Conservation (phyloP, 192 early-diverging fungal species). For the Coemansia sp. region DNA sequence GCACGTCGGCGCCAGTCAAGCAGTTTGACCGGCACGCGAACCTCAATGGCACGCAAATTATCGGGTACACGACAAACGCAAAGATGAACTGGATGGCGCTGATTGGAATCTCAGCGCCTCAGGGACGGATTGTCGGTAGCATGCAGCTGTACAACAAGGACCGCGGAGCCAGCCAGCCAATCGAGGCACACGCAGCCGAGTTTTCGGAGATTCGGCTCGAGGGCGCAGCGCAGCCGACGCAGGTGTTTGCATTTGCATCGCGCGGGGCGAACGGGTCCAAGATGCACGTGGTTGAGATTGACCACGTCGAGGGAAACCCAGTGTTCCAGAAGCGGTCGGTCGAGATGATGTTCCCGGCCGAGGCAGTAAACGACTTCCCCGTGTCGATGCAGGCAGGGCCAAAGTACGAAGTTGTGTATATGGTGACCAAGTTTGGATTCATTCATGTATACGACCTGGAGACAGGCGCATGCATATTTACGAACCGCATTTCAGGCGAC, state of each 20-base stretch:
- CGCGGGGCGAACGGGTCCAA: conserved; percentile 79
- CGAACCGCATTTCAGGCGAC: conserved; percentile 96
- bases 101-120: conserved; percentile 88
- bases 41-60: conserved; percentile 87
- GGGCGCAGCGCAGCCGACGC: conserved; percentile 70
- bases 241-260: conserved; percentile 92
- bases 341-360: conserved; percentile 95
- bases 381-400: conserved; percentile 94
- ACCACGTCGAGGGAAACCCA: conserved; percentile 91
- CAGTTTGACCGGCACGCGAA: conserved; percentile 90
- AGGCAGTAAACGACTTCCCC: conserved; percentile 92
- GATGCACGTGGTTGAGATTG: conserved; percentile 95
- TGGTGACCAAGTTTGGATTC: conserved; percentile 98
- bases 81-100: conserved; percentile 95
- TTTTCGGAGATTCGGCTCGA: conserved; percentile 90
- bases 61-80: conserved; percentile 89
- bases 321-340: conserved; percentile 85
- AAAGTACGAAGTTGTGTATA: conserved; percentile 91
- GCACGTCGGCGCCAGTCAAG: conserved; percentile 78
- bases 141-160: conserved; percentile 98
- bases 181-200: conserved; percentile 95
- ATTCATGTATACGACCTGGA: conserved; percentile 97
- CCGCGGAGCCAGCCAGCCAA: conserved; percentile 84
- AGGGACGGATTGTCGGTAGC: conserved; percentile 87
- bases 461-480: conserved; percentile 90